Evolutionary conservation across 768 basidiomycete genomes (phyloP).

Genomic region (Russula lepida): DNA sequence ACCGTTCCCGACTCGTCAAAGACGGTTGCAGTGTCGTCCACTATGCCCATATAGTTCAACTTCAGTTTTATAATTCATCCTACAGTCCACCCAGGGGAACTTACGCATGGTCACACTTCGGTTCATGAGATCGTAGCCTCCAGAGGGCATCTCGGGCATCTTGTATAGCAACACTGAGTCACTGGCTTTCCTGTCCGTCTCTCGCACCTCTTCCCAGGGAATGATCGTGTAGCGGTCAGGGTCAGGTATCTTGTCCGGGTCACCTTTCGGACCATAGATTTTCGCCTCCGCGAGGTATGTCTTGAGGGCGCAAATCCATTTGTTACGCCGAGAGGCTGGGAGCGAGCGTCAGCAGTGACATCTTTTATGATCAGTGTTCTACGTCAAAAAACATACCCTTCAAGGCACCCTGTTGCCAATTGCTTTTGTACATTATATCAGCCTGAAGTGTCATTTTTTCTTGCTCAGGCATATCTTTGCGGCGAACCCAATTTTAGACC

Average conservation of each 20-base stretch:
- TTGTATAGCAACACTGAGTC: constrained; percentile 16
- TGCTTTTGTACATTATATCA: constrained; percentile 85
- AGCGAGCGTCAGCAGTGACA: neutral
- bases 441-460: constrained; percentile 66
- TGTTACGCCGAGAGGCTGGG: constrained; percentile 72
- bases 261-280: constrained; percentile 59
- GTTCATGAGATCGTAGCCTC: constrained; percentile 14
- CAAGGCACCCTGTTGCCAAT: constrained; percentile 70
- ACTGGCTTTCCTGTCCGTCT: constrained; percentile 23
- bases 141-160: constrained; percentile 22
- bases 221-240: constrained; percentile 59
- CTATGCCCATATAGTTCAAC: constrained; percentile 22
- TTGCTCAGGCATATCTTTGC: constrained; percentile 69
- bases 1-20: constrained; percentile 35
- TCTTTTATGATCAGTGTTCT: neutral
- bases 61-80: neutral
- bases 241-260: constrained; percentile 46
- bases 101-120: constrained; percentile 5
- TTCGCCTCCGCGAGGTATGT: constrained; percentile 54
- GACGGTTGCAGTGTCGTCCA: constrained; percentile 36
- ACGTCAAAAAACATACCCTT: constrained; percentile 38
- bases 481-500: constrained; percentile 6
- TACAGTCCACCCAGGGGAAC: neutral
- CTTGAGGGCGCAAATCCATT: constrained; percentile 88
- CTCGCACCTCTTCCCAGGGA: constrained; percentile 58